Base-by-base conservation (phyloP, 352 stramenopile species). In the Phytophthora nicotianae region DNA sequence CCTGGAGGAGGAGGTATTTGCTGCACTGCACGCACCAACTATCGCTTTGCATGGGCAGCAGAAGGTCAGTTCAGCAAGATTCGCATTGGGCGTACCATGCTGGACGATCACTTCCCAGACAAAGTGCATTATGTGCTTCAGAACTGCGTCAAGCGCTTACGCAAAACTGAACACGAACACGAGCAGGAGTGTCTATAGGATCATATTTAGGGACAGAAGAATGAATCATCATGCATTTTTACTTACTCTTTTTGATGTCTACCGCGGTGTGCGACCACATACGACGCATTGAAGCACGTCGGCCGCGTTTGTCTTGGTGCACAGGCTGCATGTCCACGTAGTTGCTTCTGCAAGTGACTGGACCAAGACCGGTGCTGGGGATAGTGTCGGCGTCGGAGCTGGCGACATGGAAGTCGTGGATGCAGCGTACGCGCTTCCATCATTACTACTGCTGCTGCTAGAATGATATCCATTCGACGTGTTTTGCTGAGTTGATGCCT, bases 31-130 rank as follows among this genome's bases (percentile, higher is more conserved):
- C 83, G 87, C 49, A 89, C 72, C 1, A 81, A 95, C 52, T 95
- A 95, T 65, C 78, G 87, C 27, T 93, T 85, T 57, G 70, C 66
- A 13, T 95, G 87, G 87, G 77, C 83, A 13, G 71, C 66, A 1
- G 67, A 74, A 37, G 76, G 77, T 5, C 62, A 86, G 43, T 95
- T 95, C 53, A 69, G 75, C 54, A 81, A 73, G 48, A 93, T 95
- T 35, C 74, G 80, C 48, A 93, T 96, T 23, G 81, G 77, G 13
- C 84, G 86, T 19, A 94, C 86, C 23, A 96, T 96, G 86, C 70
- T 96, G 19, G 86, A 94, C 68, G 86, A 96, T 47, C 88, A 96
- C 56, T 96, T 96, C 48, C 86, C 87, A 1, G 86, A 96, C 70
- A 96, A 95, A 58, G 86, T 96, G 4, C 84, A 96, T 64, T 83